Conservation (phyloP, 345 rosid species). For the Salix dunnii region DNA sequence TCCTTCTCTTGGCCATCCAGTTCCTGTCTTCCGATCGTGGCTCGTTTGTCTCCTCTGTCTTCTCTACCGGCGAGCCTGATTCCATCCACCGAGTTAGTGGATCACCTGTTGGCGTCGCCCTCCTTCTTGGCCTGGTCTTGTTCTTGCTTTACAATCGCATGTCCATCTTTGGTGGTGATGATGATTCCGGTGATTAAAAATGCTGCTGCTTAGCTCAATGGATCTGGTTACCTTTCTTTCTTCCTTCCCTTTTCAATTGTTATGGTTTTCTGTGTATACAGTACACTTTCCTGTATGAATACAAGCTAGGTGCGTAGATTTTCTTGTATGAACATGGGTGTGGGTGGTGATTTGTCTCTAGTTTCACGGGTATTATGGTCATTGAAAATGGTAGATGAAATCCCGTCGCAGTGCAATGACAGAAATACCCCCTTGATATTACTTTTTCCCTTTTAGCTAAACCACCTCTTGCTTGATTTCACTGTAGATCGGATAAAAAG, state of each 20-base stretch:
- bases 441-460: not conserved
- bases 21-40: conserved; percentile 82
- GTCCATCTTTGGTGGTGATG: conserved; percentile 78
- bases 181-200: conserved; percentile 48
- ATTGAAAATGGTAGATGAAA: not conserved
- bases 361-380: not conserved
- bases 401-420: not conserved
- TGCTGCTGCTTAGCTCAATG: not conserved
- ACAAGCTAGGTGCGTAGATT: not conserved
- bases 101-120: conserved; percentile 70
- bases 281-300: not conserved
- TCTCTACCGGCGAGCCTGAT: conserved; percentile 65
- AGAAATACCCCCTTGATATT: not conserved
- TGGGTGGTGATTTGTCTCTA: not conserved
- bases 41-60: conserved; percentile 50
- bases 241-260: too few species aligned
- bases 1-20: conserved; percentile 71
- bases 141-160: conserved; percentile 65
- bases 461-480: too few species aligned
- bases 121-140: conserved; percentile 56
- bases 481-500: too few species aligned
- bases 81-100: conserved; percentile 68
- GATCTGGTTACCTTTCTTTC: not conserved
- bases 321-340: not conserved
- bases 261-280: not conserved